Evolutionary conservation across 2,329 filamentous ascomycete genomes (phyloP).

Genomic region (Aspergillus pseudonomiae): DNA sequence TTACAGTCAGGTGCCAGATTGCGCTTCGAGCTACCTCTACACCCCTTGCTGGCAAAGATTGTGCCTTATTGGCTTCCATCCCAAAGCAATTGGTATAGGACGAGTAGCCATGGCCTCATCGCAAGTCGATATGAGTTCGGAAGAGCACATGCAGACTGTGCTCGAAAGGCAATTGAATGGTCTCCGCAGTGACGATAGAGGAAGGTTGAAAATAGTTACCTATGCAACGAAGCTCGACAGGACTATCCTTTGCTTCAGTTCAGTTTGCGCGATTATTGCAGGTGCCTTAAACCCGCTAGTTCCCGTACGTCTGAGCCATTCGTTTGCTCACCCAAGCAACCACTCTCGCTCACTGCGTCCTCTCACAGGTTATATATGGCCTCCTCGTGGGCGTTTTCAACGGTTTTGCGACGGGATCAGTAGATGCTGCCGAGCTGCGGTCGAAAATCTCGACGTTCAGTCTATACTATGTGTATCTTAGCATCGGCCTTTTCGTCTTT

Average conservation of each 20-base stretch:
- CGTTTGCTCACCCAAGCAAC: neutral
- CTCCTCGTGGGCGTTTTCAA: neutral
- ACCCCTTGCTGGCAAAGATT: neutral
- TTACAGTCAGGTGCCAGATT: neutral
- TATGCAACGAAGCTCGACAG: neutral
- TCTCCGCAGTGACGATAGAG: neutral
- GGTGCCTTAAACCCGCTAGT: neutral
- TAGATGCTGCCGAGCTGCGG: neutral
- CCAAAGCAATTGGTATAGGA: neutral
- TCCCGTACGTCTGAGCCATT: neutral
- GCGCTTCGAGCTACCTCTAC: neutral
- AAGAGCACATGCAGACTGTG: neutral
- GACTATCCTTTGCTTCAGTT: neutral
- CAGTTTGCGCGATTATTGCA: neutral
- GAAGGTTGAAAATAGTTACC: neutral
- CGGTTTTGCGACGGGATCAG: neutral
- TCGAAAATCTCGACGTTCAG: neutral
- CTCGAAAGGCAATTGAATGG: neutral
- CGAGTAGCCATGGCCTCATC: neutral
- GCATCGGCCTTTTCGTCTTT: conserved; percentile 73
- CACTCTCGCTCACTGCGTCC: neutral
- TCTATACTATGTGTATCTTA: conserved; percentile 81
- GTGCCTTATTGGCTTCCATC: neutral
- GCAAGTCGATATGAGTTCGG: neutral
- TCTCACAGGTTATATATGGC: neutral